Evolutionary conservation across 441 rosid species (phyloP), one percentile per base, ranked within the genome.

Genomic region (Eruca vesicaria): DNA sequence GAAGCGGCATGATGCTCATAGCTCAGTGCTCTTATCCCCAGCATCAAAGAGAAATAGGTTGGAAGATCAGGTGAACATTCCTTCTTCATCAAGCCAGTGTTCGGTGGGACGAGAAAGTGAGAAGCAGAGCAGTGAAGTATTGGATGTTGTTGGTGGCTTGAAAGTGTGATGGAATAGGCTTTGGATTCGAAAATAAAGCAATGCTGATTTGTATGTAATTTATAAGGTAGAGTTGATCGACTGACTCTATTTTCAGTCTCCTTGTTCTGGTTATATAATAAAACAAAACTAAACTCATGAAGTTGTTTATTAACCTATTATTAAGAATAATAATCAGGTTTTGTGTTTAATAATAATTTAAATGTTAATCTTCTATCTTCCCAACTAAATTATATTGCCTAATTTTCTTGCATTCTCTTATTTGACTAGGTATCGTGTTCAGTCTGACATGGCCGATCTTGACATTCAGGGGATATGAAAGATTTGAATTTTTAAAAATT

Each of bases 111-210:
- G 78, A 69, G 92, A 85, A 74, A 90, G 88, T 35, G 94, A 91
- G 79, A 72, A 72, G 58, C 76, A 86, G 79, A 84, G 85, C 18
- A 78, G 87, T 60, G 89, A 92, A 78, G 81, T 89, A 63, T 53
- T 86, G 77, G 97, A 86, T 62, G 81, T 84, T 35, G 92, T 84
- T 41, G 92, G 94, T 76, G 89, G 87, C n/a, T 94, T 91, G 82
- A 91, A 87, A 83, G 93, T 88, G 92, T 89, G 33, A 89, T 96
- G 52, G 99, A 96, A 85, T 96, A 97, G 52, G 93, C 97, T 45
- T 96, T 14, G 98, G 97, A 67, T 89, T 93, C 57, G 96, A 96
- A 50, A 86, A 89, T 90, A 84, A 96, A 93, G 86, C 97, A 92
- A 55, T 90, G 92, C 82, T 88, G 86, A 78, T 23, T 53, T 67